phyloP scores from a whole-genome alignment of 495 filamentous ascomycete genomes.

The Penicillium canariense region DNA sequence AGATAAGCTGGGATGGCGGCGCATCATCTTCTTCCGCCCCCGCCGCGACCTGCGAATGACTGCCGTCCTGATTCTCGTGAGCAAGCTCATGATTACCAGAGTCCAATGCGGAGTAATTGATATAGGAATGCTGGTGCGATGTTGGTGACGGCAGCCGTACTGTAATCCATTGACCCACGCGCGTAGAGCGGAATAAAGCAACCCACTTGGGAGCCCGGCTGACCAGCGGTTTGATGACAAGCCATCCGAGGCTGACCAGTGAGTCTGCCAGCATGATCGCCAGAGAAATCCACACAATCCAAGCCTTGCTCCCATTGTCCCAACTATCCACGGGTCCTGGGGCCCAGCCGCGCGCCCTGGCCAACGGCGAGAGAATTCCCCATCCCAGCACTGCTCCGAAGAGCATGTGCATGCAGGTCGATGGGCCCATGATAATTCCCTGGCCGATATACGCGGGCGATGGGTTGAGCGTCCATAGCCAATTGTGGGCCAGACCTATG shows the following conservation, averaged over 20 bases:
- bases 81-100: slow-evolving; percentile 9
- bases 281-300: slow-evolving; percentile 95
- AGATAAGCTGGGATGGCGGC: slow-evolving; percentile 78
- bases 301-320: slow-evolving; percentile 89
- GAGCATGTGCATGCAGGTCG: slow-evolving; percentile 94
- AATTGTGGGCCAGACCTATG: slow-evolving; percentile 64
- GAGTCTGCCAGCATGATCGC: slow-evolving; percentile 97
- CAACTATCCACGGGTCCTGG: slow-evolving; percentile 82
- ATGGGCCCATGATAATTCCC: slow-evolving; percentile 78
- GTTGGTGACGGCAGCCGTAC: slow-evolving; percentile 12
- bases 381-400: slow-evolving; percentile 87
- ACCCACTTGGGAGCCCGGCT: slow-evolving; percentile 37
- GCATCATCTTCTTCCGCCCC: slow-evolving; percentile 60
- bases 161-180: slow-evolving; percentile 26
- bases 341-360: slow-evolving; percentile 84
- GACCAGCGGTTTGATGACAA: slow-evolving; percentile 64
- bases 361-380: slow-evolving; percentile 86
- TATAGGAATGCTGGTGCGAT: slow-evolving; percentile 27
- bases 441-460: slow-evolving; percentile 89
- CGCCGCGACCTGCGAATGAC: slow-evolving; percentile 9
- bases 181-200: slow-evolving; percentile 27
- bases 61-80: slow-evolving; percentile 5
- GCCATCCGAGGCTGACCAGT: slow-evolving; percentile 79
- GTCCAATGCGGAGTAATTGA: slow-evolving; percentile 43
- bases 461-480: slow-evolving; percentile 96